phyloP scores from a whole-genome alignment of 2,329 filamentous ascomycete species.

The Xylaria sp. region DNA sequence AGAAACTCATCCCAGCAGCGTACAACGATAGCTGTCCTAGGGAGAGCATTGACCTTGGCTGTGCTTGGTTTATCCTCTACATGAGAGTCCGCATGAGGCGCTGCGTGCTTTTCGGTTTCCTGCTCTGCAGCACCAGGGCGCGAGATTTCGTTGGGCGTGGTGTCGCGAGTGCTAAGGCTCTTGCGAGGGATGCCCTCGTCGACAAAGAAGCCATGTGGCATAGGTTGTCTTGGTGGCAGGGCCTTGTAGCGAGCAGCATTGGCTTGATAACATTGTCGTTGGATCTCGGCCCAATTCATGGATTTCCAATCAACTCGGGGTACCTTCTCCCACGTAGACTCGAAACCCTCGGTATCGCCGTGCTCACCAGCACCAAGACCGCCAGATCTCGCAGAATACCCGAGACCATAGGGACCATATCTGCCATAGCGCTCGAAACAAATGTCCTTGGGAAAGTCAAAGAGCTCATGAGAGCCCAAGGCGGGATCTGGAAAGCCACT shows the following conservation, averaged over 20 bases:
- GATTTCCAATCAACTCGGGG: constrained; percentile 77
- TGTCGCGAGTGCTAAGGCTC: constrained; percentile 36
- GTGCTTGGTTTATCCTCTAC: constrained; percentile 26
- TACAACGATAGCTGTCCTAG: constrained; percentile 79
- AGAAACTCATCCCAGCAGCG: constrained; percentile 81
- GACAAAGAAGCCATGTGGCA: constrained; percentile 59
- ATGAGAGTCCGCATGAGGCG: constrained; percentile 16
- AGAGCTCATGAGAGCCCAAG: constrained; percentile 83
- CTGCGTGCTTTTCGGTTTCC: constrained; percentile 32
- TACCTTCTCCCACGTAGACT: constrained; percentile 74
- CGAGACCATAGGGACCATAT: constrained; percentile 86
- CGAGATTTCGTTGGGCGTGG: constrained; percentile 23
- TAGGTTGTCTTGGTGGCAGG: constrained; percentile 46
- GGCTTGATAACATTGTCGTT: constrained; percentile 72
- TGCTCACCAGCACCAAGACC: constrained; percentile 86
- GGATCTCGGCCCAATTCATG: constrained; percentile 79
- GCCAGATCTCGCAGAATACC: constrained; percentile 79
- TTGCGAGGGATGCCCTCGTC: constrained; percentile 43
- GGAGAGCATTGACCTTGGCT: constrained; percentile 39
- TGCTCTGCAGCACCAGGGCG: constrained; percentile 17
- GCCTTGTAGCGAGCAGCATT: constrained; percentile 74
- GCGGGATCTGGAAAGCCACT: constrained; percentile 83
- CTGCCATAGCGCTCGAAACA: constrained; percentile 94
- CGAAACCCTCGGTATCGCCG: constrained; percentile 81
- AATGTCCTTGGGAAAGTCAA: constrained; percentile 80